Evolutionary conservation across 2,329 filamentous ascomycete genomes (phyloP).

Genomic region (Calonectria hawksworthii): DNA sequence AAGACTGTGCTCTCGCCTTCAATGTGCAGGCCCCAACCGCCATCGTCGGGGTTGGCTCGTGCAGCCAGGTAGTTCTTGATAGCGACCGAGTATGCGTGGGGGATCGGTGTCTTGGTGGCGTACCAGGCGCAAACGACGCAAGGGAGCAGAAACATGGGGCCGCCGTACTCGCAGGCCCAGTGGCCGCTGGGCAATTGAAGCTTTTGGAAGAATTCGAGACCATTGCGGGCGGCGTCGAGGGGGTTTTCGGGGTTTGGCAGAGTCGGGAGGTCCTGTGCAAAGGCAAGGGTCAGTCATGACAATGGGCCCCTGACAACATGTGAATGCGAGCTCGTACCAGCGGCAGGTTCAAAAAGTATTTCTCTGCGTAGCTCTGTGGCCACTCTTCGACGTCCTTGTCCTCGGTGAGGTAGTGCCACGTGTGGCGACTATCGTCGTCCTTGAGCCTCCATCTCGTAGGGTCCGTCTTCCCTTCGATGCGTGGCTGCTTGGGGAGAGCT

Average conservation of each 20-base stretch:
- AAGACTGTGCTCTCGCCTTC: conserved; percentile 95
- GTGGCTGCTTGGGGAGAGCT: conserved; percentile 60
- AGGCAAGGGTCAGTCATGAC: conserved; percentile 10
- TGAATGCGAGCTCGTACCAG: conserved; percentile 66
- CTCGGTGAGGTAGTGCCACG: conserved; percentile 92
- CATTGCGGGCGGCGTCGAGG: conserved; percentile 84
- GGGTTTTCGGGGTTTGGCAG: conserved; percentile 80
- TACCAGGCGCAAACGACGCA: conserved; percentile 90
- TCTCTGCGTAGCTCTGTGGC: conserved; percentile 92
- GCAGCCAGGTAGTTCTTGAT: conserved; percentile 94
- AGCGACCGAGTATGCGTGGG: conserved; percentile 83
- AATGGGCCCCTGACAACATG: neutral
- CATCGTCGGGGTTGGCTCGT: conserved; percentile 86
- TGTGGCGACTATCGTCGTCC: conserved; percentile 87
- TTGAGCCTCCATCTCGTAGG: conserved; percentile 85
- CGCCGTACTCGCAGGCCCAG: conserved; percentile 98
- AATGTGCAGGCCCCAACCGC: conserved; percentile 97
- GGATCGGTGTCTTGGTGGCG: conserved; percentile 88
- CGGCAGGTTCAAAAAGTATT: conserved; percentile 85
- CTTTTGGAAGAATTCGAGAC: conserved; percentile 88
- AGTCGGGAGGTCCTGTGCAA: conserved; percentile 76
- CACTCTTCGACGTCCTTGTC: conserved; percentile 78
- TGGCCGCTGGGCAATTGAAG: conserved; percentile 91
- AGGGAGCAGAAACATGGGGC: conserved; percentile 94
- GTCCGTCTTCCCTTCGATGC: conserved; percentile 77